Evolutionary conservation across 2,329 filamentous ascomycete species (phyloP), one percentile per base, ranked within the genome.

Genomic region (Beauveria pseudobassiana): DNA sequence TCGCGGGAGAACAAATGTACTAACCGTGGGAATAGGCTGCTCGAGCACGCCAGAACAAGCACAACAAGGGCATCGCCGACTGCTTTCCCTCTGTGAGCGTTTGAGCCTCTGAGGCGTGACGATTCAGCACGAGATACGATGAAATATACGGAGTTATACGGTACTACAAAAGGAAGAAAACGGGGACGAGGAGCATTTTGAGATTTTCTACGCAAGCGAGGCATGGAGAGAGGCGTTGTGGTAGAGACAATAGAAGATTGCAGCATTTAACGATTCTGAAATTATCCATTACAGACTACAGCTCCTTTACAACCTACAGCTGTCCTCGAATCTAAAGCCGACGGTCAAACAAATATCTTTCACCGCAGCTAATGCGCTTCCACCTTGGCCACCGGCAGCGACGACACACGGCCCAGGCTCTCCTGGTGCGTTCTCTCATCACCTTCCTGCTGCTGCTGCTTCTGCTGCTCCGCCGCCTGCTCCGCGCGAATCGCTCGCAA

Each of bases 31-130:
- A 28, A 57, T 64, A 87, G 84, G 65, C 83, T 92, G 65, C 83
- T 81, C 63, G 85, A 89, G 70, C 89, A 93, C 74, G 87, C 89
- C 72, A 76, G 65, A 91, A 91, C 77, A 91, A 91, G 80, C 89
- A 93, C 78, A 87, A 77, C 78, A 90, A 91, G 79, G 80, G 81
- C 48, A 78, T 90, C 30, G 73, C 80, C 56, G 87, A 90, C 48
- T 92, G 89, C 77, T 93, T 93, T 76, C 86, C 86, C 20, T 74
- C 45, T 7, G 54, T 54, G 26, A 28, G 34, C n/a, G 60, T 10
- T 28, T 62, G 43, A 62, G 66, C 58, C 77, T 65, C 48, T 53
- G 57, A 55, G 42, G 24, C 34, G 30, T 4, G 34, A 50, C 43
- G 24, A 51, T 34, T 20, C 26, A 28, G 38, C 43, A 60, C 51